Conservation (phyloP, 371 early-diverging fungal species). For the Polyrhizophydium stewartii region DNA sequence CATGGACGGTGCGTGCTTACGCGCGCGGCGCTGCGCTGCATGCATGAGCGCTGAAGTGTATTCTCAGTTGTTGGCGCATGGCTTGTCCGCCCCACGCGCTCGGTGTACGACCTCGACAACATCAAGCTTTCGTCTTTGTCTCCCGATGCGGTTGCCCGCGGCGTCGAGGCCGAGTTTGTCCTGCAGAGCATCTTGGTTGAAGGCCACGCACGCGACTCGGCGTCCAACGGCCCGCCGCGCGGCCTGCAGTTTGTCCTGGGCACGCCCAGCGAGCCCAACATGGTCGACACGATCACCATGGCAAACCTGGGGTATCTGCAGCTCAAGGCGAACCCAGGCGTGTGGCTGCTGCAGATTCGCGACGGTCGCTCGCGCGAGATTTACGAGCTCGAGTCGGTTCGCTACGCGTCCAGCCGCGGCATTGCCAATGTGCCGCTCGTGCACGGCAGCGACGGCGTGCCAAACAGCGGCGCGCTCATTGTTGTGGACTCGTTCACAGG, state of each 20-base stretch:
- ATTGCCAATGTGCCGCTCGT: background rate
- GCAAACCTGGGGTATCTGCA: constrained; percentile 95
- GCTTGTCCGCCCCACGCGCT: constrained; percentile 79
- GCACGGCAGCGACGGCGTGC: background rate
- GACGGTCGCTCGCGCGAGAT: constrained; percentile 76
- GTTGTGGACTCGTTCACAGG: constrained; percentile 78
- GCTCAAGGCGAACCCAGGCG: constrained; percentile 85
- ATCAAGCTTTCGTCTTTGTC: constrained; percentile 57
- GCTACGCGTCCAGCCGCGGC: background rate
- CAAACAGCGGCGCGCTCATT: constrained; percentile 40
- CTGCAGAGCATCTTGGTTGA: constrained; percentile 83
- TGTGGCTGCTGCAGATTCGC: constrained; percentile 77
- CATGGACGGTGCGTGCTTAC: constrained; percentile 56
- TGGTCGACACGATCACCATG: constrained; percentile 92
- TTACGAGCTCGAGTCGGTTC: constrained; percentile 63
- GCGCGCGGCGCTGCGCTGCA: constrained; percentile 38
- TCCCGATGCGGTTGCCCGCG: constrained; percentile 21
- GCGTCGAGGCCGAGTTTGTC: constrained; percentile 72
- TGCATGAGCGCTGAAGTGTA: background rate
- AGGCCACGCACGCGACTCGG: constrained; percentile 74
- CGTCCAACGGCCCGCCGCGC: constrained; percentile 66
- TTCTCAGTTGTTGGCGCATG: constrained; percentile 58
- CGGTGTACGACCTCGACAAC: constrained; percentile 89
- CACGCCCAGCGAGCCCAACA: constrained; percentile 44
- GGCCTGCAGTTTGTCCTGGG: constrained; percentile 86